Percentiles rank a stretch among this genome's conserved stretches.
Conservation (phyloP, 176 grass and related monocot species). For the Oryza meyeriana region DNA sequence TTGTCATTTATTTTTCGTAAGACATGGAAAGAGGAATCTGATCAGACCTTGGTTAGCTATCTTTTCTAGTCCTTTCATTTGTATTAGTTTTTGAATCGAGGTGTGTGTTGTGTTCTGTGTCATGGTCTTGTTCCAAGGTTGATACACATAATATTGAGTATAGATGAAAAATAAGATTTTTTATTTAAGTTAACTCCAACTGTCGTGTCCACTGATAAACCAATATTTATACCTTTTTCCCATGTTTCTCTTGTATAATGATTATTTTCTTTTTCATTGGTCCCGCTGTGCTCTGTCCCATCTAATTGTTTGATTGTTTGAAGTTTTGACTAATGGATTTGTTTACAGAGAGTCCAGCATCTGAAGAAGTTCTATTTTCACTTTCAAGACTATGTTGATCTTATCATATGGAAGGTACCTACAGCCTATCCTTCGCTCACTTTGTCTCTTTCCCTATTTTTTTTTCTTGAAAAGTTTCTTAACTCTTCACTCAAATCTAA, state of each 20-base stretch:
- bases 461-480: constrained; percentile 4
- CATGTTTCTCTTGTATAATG: neutral
- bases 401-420: constrained; percentile 96
- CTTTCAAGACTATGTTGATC: constrained; percentile 96
- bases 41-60: constrained; percentile 65
- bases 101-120: neutral
- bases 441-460: constrained; percentile 8
- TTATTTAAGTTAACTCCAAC: neutral
- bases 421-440: neutral
- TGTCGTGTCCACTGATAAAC: neutral
- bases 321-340: constrained; percentile 33
- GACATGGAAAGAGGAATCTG: constrained; percentile 84
- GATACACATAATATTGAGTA: constrained; percentile 5
- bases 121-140: neutral
- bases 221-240: neutral
- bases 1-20: constrained; percentile 90
- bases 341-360: constrained; percentile 91
- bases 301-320: constrained; percentile 21
- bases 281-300: neutral
- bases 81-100: constrained; percentile 7
- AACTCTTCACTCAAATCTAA: neutral
- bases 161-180: neutral
- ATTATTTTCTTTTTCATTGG: neutral
- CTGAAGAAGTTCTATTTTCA: constrained; percentile 98
- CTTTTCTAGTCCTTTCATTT: constrained; percentile 22